Percentiles rank a stretch among this genome's conserved stretches.
Evolutionary conservation across 192 early-diverging fungal genomes (phyloP).

Genomic region (Backusella australiensis): DNA sequence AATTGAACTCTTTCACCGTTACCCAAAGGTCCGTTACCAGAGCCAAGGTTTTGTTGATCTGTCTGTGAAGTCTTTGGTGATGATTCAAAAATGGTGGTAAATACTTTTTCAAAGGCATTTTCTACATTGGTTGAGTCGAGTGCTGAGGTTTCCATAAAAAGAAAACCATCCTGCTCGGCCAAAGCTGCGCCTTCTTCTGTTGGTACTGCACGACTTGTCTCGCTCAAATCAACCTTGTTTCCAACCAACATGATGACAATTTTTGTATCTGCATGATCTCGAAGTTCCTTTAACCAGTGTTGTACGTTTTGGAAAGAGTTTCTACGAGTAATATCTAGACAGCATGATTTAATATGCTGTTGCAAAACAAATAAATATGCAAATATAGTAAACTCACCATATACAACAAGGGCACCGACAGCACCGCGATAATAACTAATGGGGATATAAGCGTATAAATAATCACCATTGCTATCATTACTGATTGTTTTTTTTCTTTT

Average conservation of each 20-base stretch:
- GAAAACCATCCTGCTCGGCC: slow-evolving; percentile 70
- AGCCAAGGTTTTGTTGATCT: not conserved
- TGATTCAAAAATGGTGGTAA: slow-evolving; percentile 67
- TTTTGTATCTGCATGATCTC: slow-evolving; percentile 87
- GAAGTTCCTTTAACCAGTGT: slow-evolving; percentile 90
- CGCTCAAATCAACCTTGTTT: slow-evolving; percentile 86
- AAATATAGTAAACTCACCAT: slow-evolving; percentile 63
- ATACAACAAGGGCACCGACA: slow-evolving; percentile 90
- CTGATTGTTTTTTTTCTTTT: not conserved
- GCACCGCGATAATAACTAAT: slow-evolving; percentile 90
- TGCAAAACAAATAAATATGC: not conserved
- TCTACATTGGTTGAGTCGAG: slow-evolving; percentile 79
- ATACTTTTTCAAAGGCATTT: slow-evolving; percentile 74
- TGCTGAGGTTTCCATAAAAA: slow-evolving; percentile 83
- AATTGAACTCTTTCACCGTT: slow-evolving; percentile 29
- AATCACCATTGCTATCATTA: not conserved
- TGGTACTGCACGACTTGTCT: slow-evolving; percentile 59
- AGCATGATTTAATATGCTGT: not conserved
- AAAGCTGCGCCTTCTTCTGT: slow-evolving; percentile 77
- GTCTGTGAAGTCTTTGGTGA: slow-evolving; percentile 26
- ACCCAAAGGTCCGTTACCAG: not conserved
- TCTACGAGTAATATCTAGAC: slow-evolving; percentile 41
- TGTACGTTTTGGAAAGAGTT: slow-evolving; percentile 84
- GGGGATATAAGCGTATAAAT: not conserved
- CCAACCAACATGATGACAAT: slow-evolving; percentile 92